Evolutionary conservation across 176 grass and related monocot species (phyloP), one percentile per base, ranked within the genome.

Genomic region (Aechmea fasciata): DNA sequence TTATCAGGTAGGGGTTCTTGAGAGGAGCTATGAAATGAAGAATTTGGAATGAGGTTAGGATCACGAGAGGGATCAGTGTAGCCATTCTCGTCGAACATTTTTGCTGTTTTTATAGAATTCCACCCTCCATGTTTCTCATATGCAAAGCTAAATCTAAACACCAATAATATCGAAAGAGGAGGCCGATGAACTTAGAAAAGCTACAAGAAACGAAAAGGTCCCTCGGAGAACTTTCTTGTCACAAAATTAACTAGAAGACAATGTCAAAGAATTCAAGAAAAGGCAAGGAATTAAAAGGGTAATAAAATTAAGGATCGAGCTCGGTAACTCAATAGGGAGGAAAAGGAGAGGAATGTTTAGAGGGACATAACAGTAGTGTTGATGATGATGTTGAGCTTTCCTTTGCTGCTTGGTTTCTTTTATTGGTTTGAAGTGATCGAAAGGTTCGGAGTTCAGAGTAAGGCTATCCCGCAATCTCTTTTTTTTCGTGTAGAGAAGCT

Each of bases 51-150:
- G 64, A 81, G 29, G 57, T 79, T 84, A 66, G 77, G 72, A 80
- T 82, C 79, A 49, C 79, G 73, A 48, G 73, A 74, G 49, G 77
- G 79, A 61, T 87, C 82, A 73, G 79, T 82, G 50, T 77, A 88
- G 22, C 77, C 71, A 64, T 82, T 84, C 59, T 75, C 85, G 50
- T 51, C 74, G 67, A 85, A 85, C 91, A 91, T 91, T 57, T 71
- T 87, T 57, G 13, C 7, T 50, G 11, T 12, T 48, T 22, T 49
- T 57, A 69, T 49, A 18, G 48, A 50, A 9, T 20, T 2, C 6
- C 8, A 11, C 20, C 13, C 67, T 51, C 11, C 11, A 12, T 52
- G 15, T 52, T 14, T 0, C 3, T 13, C 19, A 49, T 13, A 49
- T 13, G 18, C 3, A 8, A 13, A n/a, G 49, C 49, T 69, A 15